Percentiles rank a stretch among this genome's conserved stretches.
Evolutionary conservation across 768 basidiomycete species (phyloP).

Genomic region (Suillus paluster): DNA sequence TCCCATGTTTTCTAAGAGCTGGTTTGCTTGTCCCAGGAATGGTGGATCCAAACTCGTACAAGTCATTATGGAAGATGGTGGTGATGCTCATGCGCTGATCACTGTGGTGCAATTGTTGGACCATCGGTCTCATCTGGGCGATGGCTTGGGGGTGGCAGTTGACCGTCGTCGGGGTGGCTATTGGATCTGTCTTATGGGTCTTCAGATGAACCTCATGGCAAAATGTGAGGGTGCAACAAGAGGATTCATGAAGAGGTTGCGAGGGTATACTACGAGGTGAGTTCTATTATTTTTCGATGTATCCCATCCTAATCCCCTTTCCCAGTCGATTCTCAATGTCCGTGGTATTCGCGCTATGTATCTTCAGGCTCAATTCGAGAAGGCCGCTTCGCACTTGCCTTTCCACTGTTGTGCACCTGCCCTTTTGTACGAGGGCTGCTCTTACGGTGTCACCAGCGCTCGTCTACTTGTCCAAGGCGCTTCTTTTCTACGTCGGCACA

Average conservation of each 20-base stretch:
- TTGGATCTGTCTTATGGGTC: slow-evolving; percentile 83
- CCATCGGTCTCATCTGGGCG: slow-evolving; percentile 89
- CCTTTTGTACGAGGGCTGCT: slow-evolving; percentile 85
- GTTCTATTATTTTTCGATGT: slow-evolving; percentile 32
- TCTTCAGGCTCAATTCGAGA: slow-evolving; percentile 72
- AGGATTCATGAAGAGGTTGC: slow-evolving; percentile 81
- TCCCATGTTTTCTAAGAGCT: slow-evolving; percentile 72
- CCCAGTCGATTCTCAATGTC: slow-evolving; percentile 83
- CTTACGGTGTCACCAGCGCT: slow-evolving; percentile 80
- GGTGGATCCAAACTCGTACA: slow-evolving; percentile 66
- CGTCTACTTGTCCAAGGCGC: slow-evolving; percentile 87
- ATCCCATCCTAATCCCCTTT: slow-evolving; percentile 3
- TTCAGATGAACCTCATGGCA: slow-evolving; percentile 72
- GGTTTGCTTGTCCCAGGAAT: slow-evolving; percentile 78
- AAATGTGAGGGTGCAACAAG: slow-evolving; percentile 80
- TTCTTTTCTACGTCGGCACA: slow-evolving; percentile 90
- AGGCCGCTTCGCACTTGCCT: slow-evolving; percentile 67
- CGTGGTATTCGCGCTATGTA: slow-evolving; percentile 87
- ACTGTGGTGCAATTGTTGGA: slow-evolving; percentile 82
- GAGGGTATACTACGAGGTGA: slow-evolving; percentile 81
- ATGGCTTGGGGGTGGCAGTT: no score
- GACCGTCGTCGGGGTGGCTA: slow-evolving; percentile 89
- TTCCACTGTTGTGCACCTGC: no score
- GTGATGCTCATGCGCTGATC: slow-evolving; percentile 85
- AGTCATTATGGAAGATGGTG: slow-evolving; percentile 83